These are phyloP conservation scores for Ophidiomyces ophidiicola DNA, from an alignment of 2,329 filamentous ascomycete species.

Conservation along the genomic window DNA sequence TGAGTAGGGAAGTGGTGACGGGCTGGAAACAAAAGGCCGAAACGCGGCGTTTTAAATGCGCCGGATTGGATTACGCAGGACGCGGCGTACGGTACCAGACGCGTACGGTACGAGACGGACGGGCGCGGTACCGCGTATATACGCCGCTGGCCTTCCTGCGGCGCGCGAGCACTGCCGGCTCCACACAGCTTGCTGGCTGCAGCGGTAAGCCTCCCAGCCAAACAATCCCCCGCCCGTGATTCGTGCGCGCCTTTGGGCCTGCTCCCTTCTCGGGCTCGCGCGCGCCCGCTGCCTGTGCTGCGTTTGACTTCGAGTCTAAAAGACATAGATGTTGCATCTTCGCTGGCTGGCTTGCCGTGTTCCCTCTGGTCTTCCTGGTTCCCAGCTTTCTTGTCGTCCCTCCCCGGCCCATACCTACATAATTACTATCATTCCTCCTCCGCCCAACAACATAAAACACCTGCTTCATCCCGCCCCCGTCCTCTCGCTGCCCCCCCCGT, in stretches of 20 bases:
- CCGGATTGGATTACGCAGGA: no score
- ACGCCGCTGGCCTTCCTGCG: no score
- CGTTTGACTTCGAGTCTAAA: constrained; percentile 11
- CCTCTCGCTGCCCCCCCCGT: constrained; percentile 4
- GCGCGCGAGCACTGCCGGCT: no score
- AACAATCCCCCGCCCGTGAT: constrained; percentile 8
- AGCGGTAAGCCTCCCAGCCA: constrained; percentile 8
- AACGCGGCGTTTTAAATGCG: no score
- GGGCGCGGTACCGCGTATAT: neutral
- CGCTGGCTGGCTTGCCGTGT: neutral
- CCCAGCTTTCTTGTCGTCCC: constrained; percentile 3
- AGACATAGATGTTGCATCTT: constrained; percentile 12
- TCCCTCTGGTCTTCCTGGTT: constrained; percentile 7
- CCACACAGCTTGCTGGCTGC: no score
- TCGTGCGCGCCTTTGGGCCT: constrained; percentile 4
- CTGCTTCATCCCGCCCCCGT: constrained; percentile 1
- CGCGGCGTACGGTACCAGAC: neutral
- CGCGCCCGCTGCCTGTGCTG: neutral
- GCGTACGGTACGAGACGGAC: neutral
- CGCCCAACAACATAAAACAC: constrained; percentile 8
- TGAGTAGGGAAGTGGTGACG: no score
- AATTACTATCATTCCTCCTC: constrained; percentile 1
- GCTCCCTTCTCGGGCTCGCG: neutral
- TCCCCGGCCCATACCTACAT: neutral
- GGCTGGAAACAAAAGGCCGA: no score